Evolutionary conservation across 1,284 basidiomycete species (phyloP).

Genomic region (Lentinus polychrous): DNA sequence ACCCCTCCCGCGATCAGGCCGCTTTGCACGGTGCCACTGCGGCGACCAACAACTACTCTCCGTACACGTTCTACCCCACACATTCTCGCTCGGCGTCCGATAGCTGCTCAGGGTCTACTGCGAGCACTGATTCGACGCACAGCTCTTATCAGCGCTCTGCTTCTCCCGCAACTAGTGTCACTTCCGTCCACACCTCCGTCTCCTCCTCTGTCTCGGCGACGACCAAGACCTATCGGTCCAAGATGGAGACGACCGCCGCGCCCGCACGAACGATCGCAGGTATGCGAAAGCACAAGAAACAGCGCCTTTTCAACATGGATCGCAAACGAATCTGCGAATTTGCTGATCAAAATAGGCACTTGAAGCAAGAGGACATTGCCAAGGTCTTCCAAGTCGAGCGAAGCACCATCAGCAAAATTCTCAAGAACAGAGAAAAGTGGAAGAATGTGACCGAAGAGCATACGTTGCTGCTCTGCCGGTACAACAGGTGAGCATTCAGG

Average conservation of each 20-base stretch:
- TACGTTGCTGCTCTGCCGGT: not conserved
- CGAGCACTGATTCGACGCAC: constrained; percentile 7
- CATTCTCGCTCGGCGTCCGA: constrained; percentile 38
- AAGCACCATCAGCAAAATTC: constrained; percentile 90
- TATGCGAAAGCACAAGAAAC: constrained; percentile 52
- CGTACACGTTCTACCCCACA: constrained; percentile 23
- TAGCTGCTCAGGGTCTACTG: constrained; percentile 20
- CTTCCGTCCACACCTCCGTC: constrained; percentile 44
- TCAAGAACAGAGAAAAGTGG: constrained; percentile 82
- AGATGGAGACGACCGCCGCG: constrained; percentile 17
- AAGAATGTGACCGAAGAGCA: constrained; percentile 55
- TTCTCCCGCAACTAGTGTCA: constrained; percentile 55
- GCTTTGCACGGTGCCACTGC: not conserved
- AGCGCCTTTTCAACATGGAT: constrained; percentile 66
- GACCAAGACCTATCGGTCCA: constrained; percentile 23
- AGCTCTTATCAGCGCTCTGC: constrained; percentile 42
- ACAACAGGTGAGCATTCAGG: not conserved
- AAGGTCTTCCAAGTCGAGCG: constrained; percentile 73
- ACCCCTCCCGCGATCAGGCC: not conserved
- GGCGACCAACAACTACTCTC: constrained; percentile 6
- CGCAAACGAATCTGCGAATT: constrained; percentile 74
- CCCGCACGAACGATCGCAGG: constrained; percentile 7
- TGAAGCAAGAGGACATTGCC: constrained; percentile 80
- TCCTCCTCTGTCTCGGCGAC: constrained; percentile 34
- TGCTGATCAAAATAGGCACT: constrained; percentile 53